These are phyloP conservation scores for Apiospora aurea DNA, from an alignment of 2,329 filamentous ascomycete species.

Conservation along the genomic window DNA sequence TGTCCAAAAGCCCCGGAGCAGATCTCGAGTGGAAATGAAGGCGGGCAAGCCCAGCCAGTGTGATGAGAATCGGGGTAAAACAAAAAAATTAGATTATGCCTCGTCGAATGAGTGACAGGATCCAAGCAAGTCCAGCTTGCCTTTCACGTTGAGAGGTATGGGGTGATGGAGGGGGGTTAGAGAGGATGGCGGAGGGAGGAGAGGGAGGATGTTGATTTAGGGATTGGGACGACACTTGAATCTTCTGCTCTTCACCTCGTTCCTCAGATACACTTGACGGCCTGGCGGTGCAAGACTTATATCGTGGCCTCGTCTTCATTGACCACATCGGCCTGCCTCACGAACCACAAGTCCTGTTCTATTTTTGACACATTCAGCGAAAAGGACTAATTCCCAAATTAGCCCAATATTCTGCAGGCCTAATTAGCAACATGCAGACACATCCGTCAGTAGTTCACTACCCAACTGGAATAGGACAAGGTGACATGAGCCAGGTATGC, in stretches of 20 bases:
- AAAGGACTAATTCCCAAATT: conserved; percentile 51
- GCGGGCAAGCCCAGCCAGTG: conserved; percentile 35
- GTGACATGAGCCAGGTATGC: conserved; percentile 45
- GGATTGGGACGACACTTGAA: conserved; percentile 60
- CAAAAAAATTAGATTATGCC: conserved; percentile 50
- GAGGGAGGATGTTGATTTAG: conserved; percentile 45
- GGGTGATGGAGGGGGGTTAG: conserved; percentile 40
- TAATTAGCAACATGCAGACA: conserved; percentile 43
- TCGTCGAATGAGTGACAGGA: conserved; percentile 57
- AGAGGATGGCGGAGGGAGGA: conserved; percentile 44
- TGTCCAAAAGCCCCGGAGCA: conserved; percentile 31
- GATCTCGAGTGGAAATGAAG: conserved; percentile 37
- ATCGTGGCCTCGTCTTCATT: conserved; percentile 56
- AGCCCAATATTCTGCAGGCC: conserved; percentile 41
- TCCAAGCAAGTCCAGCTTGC: conserved; percentile 69
- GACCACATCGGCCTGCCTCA: conserved; percentile 44
- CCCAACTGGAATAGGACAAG: conserved; percentile 29
- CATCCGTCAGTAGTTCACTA: conserved; percentile 5
- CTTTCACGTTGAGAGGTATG: conserved; percentile 48
- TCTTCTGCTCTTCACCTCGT: conserved; percentile 52
- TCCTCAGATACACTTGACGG: conserved; percentile 45
- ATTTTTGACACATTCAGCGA: conserved; percentile 52
- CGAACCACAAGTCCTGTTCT: conserved; percentile 49
- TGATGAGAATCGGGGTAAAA: conserved; percentile 38
- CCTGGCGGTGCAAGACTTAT: conserved; percentile 63